Conservation (phyloP, 768 basidiomycete genomes). For the Pisolithus albus region DNA sequence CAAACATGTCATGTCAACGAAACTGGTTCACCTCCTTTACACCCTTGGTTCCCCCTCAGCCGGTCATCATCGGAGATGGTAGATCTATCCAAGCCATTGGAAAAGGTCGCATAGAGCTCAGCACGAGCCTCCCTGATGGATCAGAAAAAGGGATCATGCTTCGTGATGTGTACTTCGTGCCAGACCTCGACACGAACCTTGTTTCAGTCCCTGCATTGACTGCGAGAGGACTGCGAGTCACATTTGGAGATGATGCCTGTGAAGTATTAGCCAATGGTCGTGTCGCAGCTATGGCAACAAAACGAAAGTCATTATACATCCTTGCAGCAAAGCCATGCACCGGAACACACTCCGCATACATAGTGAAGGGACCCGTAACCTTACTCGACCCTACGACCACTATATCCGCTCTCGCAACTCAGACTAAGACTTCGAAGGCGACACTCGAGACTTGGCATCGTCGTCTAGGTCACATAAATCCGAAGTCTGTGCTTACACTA, state of each 20-base stretch:
- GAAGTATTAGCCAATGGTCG: neutral
- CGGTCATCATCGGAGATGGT: constrained; percentile 1
- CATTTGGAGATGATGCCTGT: neutral
- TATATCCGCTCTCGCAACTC: neutral
- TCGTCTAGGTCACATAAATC: neutral
- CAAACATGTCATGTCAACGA: neutral
- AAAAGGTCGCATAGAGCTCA: neutral
- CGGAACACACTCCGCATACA: neutral
- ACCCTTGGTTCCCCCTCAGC: neutral
- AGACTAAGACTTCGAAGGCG: neutral
- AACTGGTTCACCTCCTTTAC: constrained; percentile 1
- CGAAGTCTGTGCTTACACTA: constrained; percentile 1
- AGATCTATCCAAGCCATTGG: neutral
- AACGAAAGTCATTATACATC: constrained; percentile 2
- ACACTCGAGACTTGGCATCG: constrained; percentile 2
- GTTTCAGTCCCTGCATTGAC: constrained; percentile 13
- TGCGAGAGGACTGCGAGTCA: neutral
- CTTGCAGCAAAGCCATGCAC: neutral
- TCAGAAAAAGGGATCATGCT: neutral
- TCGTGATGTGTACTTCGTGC: constrained; percentile 1
- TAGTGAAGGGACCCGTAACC: neutral
- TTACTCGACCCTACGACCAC: neutral
- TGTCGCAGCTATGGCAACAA: neutral
- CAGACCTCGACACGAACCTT: constrained; percentile 9
- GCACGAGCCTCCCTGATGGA: neutral